Evolutionary conservation across 2,329 filamentous ascomycete genomes (phyloP).

Genomic region (Onygenales sp.): DNA sequence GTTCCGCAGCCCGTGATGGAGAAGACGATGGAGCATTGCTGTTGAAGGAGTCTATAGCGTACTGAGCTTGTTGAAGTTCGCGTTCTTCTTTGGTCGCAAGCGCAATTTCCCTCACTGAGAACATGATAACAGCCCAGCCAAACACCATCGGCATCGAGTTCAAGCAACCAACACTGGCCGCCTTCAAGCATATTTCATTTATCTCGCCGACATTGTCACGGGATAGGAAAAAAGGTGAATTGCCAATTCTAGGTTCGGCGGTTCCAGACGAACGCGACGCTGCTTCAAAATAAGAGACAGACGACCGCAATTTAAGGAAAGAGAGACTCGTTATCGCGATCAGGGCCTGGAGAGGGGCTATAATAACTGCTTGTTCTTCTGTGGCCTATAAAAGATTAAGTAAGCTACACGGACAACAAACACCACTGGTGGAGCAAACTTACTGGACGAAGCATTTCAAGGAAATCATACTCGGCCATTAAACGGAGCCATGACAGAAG

Average conservation of each 20-base stretch:
- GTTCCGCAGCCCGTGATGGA: constrained; percentile 22
- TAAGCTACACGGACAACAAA: constrained; percentile 7
- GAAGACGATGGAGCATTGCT: constrained; percentile 25
- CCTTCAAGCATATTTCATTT: constrained; percentile 58
- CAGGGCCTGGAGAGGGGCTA: constrained; percentile 57
- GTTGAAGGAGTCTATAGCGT: constrained; percentile 31
- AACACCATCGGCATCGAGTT: constrained; percentile 66
- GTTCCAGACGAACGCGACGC: constrained; percentile 14
- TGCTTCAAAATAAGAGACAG: constrained; percentile 42
- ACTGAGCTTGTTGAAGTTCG: constrained; percentile 33
- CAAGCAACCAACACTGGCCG: constrained; percentile 46
- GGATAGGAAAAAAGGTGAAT: constrained; percentile 57
- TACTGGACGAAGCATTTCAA: constrained; percentile 54
- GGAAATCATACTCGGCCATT: constrained; percentile 58
- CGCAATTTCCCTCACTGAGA: constrained; percentile 57
- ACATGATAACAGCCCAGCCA: constrained; percentile 69
- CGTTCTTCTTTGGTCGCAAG: constrained; percentile 50
- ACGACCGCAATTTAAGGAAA: constrained; percentile 59
- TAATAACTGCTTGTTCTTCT: constrained; percentile 27
- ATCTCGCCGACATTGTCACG: constrained; percentile 61
- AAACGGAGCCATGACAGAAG: constrained; percentile 67
- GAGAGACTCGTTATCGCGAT: constrained; percentile 61
- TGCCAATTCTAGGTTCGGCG: constrained; percentile 14
- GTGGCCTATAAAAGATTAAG: constrained; percentile 24
- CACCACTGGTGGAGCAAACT: constrained; percentile 20